Percentiles rank a stretch among this genome's conserved stretches.
Conservation (phyloP, 805 yeast genomes). For the Candida palmyrensis region DNA sequence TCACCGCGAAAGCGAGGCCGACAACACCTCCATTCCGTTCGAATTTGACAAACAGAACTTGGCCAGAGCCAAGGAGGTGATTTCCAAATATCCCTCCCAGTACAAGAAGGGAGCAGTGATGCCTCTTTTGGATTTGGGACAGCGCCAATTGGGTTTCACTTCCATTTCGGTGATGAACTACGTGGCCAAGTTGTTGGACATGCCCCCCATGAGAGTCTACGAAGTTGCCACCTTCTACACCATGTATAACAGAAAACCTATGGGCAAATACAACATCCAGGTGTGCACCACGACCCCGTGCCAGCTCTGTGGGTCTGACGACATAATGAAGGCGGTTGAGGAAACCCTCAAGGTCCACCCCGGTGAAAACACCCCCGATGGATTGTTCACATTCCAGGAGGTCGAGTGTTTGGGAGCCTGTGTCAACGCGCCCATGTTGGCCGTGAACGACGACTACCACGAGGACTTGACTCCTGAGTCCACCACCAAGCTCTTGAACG, state of each 20-base stretch:
- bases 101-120: constrained; percentile 84
- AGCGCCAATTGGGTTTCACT: constrained; percentile 81
- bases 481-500: constrained; percentile 55
- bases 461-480: constrained; percentile 76
- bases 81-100: constrained; percentile 79
- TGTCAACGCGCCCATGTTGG: constrained; percentile 87
- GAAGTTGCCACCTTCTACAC: constrained; percentile 91
- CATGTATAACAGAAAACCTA: constrained; percentile 82
- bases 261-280: constrained; percentile 80
- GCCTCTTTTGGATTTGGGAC: constrained; percentile 84
- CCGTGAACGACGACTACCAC: constrained; percentile 74
- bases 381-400: constrained; percentile 74
- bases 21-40: constrained; percentile 65
- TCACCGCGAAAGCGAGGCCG: constrained; percentile 67
- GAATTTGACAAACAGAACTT: constrained; percentile 64
- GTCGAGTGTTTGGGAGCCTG: constrained; percentile 92
- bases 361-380: constrained; percentile 74
- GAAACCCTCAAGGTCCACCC: constrained; percentile 59
- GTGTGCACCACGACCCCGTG: constrained; percentile 90
- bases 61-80: constrained; percentile 64
- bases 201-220: constrained; percentile 93
- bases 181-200: constrained; percentile 76
- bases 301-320: constrained; percentile 78
- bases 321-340: constrained; percentile 66
- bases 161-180: constrained; percentile 86